Evolutionary conservation across 176 grass and related monocot genomes (phyloP).

Genomic region (Neostapfia colusana): DNA sequence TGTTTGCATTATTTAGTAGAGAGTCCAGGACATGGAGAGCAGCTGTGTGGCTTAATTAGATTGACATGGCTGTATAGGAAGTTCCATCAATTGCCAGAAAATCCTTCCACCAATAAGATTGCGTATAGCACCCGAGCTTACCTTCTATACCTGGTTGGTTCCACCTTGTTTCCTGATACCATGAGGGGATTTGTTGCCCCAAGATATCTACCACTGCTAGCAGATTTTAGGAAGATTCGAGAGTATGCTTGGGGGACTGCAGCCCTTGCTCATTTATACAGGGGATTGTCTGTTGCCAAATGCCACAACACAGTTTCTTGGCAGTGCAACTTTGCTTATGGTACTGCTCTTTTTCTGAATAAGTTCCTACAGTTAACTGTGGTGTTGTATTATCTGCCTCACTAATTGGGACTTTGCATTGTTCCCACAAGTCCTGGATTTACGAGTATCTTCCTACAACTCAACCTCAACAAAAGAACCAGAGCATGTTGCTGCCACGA

Average conservation of each 20-base stretch:
- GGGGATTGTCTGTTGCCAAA: constrained; percentile 63
- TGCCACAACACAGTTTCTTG: constrained; percentile 56
- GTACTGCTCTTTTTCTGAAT: constrained; percentile 37
- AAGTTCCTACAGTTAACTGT: constrained; percentile 8
- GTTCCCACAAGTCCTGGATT: constrained; percentile 50
- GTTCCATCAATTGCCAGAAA: constrained; percentile 53
- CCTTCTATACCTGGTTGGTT: constrained; percentile 61
- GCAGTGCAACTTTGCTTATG: constrained; percentile 65
- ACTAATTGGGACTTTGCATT: constrained; percentile 31
- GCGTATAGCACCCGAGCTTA: constrained; percentile 58
- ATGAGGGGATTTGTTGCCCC: constrained; percentile 65
- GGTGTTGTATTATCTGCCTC: constrained; percentile 24
- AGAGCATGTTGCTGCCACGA: constrained; percentile 48
- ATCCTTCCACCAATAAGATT: constrained; percentile 51
- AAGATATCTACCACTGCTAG: constrained; percentile 54
- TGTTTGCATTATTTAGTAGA: constrained; percentile 58
- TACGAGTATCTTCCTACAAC: constrained; percentile 60
- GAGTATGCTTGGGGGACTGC: constrained; percentile 65
- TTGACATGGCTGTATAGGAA: constrained; percentile 65
- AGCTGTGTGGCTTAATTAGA: constrained; percentile 59
- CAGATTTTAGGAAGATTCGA: constrained; percentile 53
- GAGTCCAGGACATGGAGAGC: constrained; percentile 55
- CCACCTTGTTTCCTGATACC: constrained; percentile 60
- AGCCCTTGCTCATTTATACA: constrained; percentile 61
- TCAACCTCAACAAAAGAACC: constrained; percentile 68